phyloP scores from a whole-genome alignment of 2,329 filamentous ascomycete genomes.

The Stagonosporopsis rhizophila region DNA sequence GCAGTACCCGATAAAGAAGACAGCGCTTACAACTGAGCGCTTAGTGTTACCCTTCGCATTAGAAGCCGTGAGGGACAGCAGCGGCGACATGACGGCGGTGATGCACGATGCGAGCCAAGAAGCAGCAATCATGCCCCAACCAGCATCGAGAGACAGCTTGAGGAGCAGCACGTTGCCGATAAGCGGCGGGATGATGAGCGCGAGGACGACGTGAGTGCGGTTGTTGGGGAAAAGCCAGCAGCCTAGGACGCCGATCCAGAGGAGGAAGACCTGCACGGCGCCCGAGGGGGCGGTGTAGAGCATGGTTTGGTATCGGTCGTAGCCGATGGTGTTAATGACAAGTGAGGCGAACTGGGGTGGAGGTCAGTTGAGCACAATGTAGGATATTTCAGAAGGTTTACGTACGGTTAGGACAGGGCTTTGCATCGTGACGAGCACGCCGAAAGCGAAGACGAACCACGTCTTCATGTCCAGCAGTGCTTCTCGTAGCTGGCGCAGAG shows the following conservation, averaged over 20 bases:
- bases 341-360: slow-evolving; percentile 56
- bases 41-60: slow-evolving; percentile 63
- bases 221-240: slow-evolving; percentile 52
- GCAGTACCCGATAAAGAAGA: slow-evolving; percentile 61
- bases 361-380: neutral
- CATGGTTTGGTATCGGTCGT: slow-evolving; percentile 54
- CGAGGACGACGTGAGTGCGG: slow-evolving; percentile 51
- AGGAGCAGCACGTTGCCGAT: slow-evolving; percentile 56
- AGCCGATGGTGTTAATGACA: slow-evolving; percentile 50
- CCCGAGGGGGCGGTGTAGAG: slow-evolving; percentile 58
- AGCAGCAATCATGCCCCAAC: slow-evolving; percentile 59
- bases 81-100: slow-evolving; percentile 9
- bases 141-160: slow-evolving; percentile 49
- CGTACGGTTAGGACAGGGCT: slow-evolving; percentile 49
- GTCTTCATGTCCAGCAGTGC: slow-evolving; percentile 29
- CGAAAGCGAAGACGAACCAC: slow-evolving; percentile 12
- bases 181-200: slow-evolving; percentile 53
- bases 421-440: slow-evolving; percentile 56
- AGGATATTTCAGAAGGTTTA: neutral
- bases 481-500: slow-evolving; percentile 54
- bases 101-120: slow-evolving; percentile 53
- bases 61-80: slow-evolving; percentile 52
- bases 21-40: slow-evolving; percentile 53
- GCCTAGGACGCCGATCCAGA: slow-evolving; percentile 56
- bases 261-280: slow-evolving; percentile 55